Conservation (phyloP, 805 yeast genomes). For the Zygoascus flipseniorum region DNA sequence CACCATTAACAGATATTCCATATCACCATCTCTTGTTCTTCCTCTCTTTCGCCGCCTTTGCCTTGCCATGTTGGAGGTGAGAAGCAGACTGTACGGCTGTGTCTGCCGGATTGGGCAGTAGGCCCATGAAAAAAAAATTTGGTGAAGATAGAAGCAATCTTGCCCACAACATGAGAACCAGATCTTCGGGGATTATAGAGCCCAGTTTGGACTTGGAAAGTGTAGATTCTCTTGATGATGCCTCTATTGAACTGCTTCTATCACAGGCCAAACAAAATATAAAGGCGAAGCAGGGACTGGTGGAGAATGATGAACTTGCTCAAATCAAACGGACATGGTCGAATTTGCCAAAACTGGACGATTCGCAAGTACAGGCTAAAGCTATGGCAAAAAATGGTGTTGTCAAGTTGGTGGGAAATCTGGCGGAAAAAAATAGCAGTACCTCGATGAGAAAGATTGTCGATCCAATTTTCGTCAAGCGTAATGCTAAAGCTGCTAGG, state of each 20-base stretch:
- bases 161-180: background rate
- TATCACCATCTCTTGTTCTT: background rate
- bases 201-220: background rate
- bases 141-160: background rate
- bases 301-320: background rate
- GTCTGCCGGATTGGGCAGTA: background rate
- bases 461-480: constrained; percentile 26
- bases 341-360: constrained; percentile 13
- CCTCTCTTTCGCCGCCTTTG: background rate
- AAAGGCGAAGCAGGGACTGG: background rate
- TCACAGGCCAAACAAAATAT: constrained; percentile 12
- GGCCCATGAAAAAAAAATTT: background rate
- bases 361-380: background rate
- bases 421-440: background rate
- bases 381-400: constrained; percentile 1
- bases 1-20: background rate
- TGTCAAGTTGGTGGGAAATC: constrained; percentile 1
- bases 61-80: background rate
- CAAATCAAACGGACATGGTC: constrained; percentile 10
- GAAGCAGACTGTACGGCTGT: background rate
- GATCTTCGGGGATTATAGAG: background rate
- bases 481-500: constrained; percentile 19
- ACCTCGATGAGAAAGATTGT: constrained; percentile 18
- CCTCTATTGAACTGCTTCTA: constrained; percentile 9
- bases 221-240: constrained; percentile 4